These are phyloP conservation scores for Globomyces pollinis-pini DNA, from an alignment of 192 early-diverging fungal species.

Conservation along the genomic window DNA sequence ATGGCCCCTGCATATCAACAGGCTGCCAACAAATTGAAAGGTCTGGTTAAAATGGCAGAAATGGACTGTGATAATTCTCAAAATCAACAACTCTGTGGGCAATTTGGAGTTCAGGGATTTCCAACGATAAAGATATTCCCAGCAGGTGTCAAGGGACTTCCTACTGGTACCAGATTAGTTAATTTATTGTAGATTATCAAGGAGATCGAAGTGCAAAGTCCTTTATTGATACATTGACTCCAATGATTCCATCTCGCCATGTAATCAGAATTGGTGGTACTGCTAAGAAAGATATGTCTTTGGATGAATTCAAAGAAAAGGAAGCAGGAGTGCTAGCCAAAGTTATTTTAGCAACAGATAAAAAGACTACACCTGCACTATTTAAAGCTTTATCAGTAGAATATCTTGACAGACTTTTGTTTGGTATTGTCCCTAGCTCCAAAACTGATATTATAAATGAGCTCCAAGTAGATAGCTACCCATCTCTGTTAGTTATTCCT, in stretches of 20 bases:
- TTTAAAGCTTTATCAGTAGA: constrained; percentile 81
- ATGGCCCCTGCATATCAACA: constrained; percentile 83
- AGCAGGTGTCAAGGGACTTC: constrained; percentile 37
- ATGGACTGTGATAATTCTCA: constrained; percentile 82
- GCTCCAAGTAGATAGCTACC: constrained; percentile 54
- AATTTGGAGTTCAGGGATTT: constrained; percentile 78
- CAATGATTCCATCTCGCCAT: constrained; percentile 42
- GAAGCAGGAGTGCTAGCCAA: constrained; percentile 40
- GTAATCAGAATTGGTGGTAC: constrained; percentile 45
- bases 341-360: constrained; percentile 73
- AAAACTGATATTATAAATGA: constrained; percentile 41
- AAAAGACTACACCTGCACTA: constrained; percentile 65
- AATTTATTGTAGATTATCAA: constrained; percentile 37
- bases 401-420: constrained; percentile 56
- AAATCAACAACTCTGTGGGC: constrained; percentile 68
- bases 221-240: constrained; percentile 56
- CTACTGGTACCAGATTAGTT: constrained; percentile 12
- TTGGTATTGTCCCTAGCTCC: constrained; percentile 63
- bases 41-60: constrained; percentile 79
- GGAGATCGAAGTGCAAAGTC: constrained; percentile 64
- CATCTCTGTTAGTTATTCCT: constrained; percentile 61
- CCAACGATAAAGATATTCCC: constrained; percentile 82
- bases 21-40: constrained; percentile 74
- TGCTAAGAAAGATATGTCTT: constrained; percentile 23
- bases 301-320: constrained; percentile 25